Conservation (phyloP, 768 basidiomycete genomes). For the Tricholoma matsutake region DNA sequence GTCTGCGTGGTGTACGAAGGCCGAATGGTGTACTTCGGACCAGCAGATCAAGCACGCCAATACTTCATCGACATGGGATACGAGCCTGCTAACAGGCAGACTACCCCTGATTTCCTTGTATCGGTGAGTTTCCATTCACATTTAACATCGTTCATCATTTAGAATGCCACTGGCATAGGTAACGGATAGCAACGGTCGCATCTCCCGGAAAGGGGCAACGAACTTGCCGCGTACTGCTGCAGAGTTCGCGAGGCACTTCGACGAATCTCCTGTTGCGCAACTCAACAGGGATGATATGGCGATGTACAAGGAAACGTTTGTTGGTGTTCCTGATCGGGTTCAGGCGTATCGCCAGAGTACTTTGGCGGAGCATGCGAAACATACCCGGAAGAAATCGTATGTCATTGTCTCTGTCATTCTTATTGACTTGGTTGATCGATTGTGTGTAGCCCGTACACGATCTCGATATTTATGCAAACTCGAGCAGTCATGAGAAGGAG, state of each 20-base stretch:
- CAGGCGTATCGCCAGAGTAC: slow-evolving; percentile 44
- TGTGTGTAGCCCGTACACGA: slow-evolving; percentile 31
- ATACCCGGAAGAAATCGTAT: slow-evolving; percentile 10
- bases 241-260: slow-evolving; percentile 42
- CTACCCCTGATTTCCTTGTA: slow-evolving; percentile 64
- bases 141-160: neutral
- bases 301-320: slow-evolving; percentile 41
- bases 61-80: slow-evolving; percentile 77
- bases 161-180: slow-evolving; percentile 15
- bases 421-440: neutral
- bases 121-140: slow-evolving; percentile 32
- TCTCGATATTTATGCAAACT: slow-evolving; percentile 35
- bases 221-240: slow-evolving; percentile 41
- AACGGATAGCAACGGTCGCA: slow-evolving; percentile 57
- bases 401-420: neutral
- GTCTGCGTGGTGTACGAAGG: slow-evolving; percentile 77
- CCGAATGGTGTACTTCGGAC: slow-evolving; percentile 74
- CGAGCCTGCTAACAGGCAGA: slow-evolving; percentile 55
- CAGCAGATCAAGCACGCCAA: slow-evolving; percentile 55
- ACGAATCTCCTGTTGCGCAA: slow-evolving; percentile 27
- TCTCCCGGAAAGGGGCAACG: slow-evolving; percentile 30
- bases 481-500: slow-evolving; percentile 36
- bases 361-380: slow-evolving; percentile 48
- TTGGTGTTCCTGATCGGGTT: slow-evolving; percentile 40
- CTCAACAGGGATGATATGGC: slow-evolving; percentile 46